These are phyloP conservation scores for Cutaneotrichosporon spelunceum DNA, from an alignment of 1,284 basidiomycete species.

Conservation along the genomic window DNA sequence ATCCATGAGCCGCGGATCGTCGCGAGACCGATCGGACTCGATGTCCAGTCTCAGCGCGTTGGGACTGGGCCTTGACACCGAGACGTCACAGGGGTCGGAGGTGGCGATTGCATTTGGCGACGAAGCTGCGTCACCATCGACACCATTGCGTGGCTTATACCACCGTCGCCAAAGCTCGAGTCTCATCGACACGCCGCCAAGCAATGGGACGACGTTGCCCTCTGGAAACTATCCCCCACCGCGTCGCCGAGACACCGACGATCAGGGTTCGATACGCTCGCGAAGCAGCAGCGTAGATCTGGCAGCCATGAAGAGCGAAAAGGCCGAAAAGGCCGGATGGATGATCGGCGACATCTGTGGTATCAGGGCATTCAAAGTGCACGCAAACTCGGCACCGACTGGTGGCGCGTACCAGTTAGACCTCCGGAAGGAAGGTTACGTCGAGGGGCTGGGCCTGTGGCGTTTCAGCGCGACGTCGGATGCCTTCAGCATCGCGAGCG, in stretches of 20 bases:
- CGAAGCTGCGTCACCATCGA: not conserved
- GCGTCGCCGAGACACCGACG: constrained; percentile 17
- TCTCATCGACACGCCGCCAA: not conserved
- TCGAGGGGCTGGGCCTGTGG: constrained; percentile 47
- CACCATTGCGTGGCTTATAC: constrained; percentile 14
- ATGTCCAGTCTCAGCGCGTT: not conserved
- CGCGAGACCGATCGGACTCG: not conserved
- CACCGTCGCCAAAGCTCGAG: constrained; percentile 22
- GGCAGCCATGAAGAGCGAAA: not conserved
- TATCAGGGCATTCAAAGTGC: constrained; percentile 37
- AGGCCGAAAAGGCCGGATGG: constrained; percentile 38
- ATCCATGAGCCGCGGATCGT: constrained; percentile 1
- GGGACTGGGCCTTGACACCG: not conserved
- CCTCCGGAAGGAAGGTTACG: constrained; percentile 43
- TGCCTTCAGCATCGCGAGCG: constrained; percentile 45
- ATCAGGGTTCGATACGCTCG: constrained; percentile 13
- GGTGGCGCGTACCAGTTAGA: constrained; percentile 39
- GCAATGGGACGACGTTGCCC: not conserved
- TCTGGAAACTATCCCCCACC: constrained; percentile 9
- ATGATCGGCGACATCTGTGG: constrained; percentile 44
- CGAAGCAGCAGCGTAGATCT: constrained; percentile 15
- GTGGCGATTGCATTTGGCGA: constrained; percentile 20
- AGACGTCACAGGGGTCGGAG: constrained; percentile 12
- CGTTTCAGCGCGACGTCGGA: constrained; percentile 41
- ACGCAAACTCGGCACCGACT: constrained; percentile 40